Conservation (phyloP, 2,329 filamentous ascomycete genomes). For the Penicillium glabrum region DNA sequence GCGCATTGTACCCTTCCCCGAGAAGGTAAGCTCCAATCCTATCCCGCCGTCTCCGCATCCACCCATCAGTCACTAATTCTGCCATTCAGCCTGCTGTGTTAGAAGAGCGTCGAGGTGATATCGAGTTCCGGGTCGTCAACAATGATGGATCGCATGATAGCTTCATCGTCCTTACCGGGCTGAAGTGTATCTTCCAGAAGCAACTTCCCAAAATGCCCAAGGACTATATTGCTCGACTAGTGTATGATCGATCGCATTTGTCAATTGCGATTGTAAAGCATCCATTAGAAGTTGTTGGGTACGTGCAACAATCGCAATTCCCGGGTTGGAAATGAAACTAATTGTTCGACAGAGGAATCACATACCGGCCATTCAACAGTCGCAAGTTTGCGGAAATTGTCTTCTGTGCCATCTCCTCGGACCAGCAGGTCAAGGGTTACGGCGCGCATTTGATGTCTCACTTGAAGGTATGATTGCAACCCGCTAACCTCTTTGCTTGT, state of each 20-base stretch:
- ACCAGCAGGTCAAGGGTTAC: constrained; percentile 98
- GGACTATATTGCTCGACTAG: constrained; percentile 94
- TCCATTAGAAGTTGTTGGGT: constrained; percentile 83
- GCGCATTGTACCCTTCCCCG: constrained; percentile 78
- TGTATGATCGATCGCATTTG: constrained; percentile 94
- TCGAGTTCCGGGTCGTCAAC: constrained; percentile 97
- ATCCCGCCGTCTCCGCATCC: not conserved
- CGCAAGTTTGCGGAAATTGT: constrained; percentile 97
- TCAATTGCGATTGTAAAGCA: constrained; percentile 98
- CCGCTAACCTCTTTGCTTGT: not conserved
- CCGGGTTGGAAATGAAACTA: constrained; percentile 1
- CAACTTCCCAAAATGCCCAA: constrained; percentile 99
- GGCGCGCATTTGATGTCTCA: constrained; percentile 98
- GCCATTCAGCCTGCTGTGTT: constrained; percentile 71
- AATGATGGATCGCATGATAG: constrained; percentile 88
- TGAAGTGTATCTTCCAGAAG: constrained; percentile 98
- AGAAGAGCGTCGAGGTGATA: constrained; percentile 90
- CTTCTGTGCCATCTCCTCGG: constrained; percentile 95
- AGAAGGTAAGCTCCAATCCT: constrained; percentile 62
- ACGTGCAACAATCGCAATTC: constrained; percentile 22
- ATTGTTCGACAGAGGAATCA: constrained; percentile 70
- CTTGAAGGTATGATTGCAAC: constrained; percentile 63
- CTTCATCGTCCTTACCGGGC: constrained; percentile 87
- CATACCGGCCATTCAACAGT: constrained; percentile 89
- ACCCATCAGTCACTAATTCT: constrained; percentile 24